Conservation (phyloP, 495 filamentous ascomycete genomes). For the Aspergillus leporis region DNA sequence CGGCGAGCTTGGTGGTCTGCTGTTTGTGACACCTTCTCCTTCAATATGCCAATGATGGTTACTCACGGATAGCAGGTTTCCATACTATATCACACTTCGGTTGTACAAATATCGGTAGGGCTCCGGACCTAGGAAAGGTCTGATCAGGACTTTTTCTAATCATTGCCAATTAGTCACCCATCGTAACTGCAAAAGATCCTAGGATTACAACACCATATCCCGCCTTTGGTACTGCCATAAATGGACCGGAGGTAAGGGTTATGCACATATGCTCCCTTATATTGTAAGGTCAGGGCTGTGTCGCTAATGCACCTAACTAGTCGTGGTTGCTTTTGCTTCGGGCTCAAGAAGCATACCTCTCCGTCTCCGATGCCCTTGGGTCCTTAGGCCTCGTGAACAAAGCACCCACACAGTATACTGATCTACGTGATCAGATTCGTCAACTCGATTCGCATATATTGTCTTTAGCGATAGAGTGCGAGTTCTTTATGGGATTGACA, state of each 20-base stretch:
- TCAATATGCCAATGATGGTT: not conserved
- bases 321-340: constrained; percentile 6
- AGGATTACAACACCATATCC: constrained; percentile 49
- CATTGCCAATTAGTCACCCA: constrained; percentile 28
- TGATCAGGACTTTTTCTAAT: not conserved
- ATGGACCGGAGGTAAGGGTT: not conserved
- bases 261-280: not conserved
- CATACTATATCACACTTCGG: not conserved
- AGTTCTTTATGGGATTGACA: not conserved
- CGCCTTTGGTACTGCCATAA: constrained; percentile 16
- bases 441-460: not conserved
- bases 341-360: not conserved
- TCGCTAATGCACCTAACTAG: not conserved
- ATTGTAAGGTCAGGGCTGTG: not conserved
- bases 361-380: not conserved
- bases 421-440: not conserved
- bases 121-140: not conserved
- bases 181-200: constrained; percentile 41
- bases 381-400: not conserved
- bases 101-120: constrained; percentile 2
- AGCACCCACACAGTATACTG: not conserved
- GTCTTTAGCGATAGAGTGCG: not conserved
- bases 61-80: not conserved
- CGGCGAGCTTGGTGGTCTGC: constrained; percentile 54
- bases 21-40: constrained; percentile 19